phyloP scores from a whole-genome alignment of 2,329 filamentous ascomycete species.

The Paecilomyces sp. region DNA sequence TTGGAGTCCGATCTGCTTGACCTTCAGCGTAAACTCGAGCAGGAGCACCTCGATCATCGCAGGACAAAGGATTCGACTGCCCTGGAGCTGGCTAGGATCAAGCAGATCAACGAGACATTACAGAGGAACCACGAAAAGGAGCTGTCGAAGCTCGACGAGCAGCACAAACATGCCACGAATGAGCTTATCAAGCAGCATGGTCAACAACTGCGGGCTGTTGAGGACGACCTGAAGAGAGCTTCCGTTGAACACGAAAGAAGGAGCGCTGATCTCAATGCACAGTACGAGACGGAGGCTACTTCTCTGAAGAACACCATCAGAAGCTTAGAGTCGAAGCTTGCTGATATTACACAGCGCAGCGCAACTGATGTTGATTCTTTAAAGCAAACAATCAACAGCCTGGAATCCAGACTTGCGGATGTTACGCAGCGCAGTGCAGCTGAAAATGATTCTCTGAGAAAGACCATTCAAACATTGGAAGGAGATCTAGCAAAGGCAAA shows the following conservation, averaged over 20 bases:
- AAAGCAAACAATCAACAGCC: constrained; percentile 13
- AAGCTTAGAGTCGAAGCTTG: constrained; percentile 46
- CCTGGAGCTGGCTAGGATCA: constrained; percentile 52
- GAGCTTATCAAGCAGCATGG: constrained; percentile 19
- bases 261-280: constrained; percentile 28
- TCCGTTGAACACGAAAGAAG: constrained; percentile 33
- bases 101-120: constrained; percentile 62
- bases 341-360: constrained; percentile 42
- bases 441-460: constrained; percentile 52
- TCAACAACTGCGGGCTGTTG: constrained; percentile 38
- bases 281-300: constrained; percentile 55
- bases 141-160: constrained; percentile 43
- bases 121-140: constrained; percentile 64
- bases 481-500: constrained; percentile 42
- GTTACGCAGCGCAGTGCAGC: constrained; percentile 45
- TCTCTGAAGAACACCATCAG: constrained; percentile 56
- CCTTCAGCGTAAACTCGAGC: constrained; percentile 52
- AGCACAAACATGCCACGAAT: constrained; percentile 27
- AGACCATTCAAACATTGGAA: constrained; percentile 54
- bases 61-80: constrained; percentile 54
- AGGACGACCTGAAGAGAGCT: constrained; percentile 41
- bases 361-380: constrained; percentile 52
- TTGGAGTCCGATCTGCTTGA: constrained; percentile 50
- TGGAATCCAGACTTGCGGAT: constrained; percentile 47
- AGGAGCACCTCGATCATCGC: constrained; percentile 67